Percentiles rank a stretch among this genome's conserved stretches.
Evolutionary conservation across 257 asterid species (phyloP).

Genomic region (Solanum tarijense): DNA sequence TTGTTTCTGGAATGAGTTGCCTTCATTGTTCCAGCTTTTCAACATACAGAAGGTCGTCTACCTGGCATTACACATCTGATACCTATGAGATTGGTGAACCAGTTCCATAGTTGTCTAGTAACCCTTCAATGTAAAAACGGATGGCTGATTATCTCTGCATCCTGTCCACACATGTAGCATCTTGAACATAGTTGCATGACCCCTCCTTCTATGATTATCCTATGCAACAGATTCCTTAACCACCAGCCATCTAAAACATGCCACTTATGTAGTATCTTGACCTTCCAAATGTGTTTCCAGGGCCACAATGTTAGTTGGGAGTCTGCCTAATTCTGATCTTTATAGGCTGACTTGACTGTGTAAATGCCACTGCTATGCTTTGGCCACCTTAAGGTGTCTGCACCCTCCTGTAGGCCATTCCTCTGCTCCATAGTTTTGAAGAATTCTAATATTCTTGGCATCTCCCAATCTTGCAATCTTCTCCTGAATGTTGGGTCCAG

Average conservation of each 20-base stretch:
- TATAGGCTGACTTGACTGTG: neutral
- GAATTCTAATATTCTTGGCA: neutral
- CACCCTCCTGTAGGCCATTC: neutral
- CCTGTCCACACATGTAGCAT: neutral
- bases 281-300: neutral
- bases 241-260: neutral
- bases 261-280: neutral
- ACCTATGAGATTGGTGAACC: neutral
- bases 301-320: neutral
- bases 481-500: neutral
- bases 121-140: neutral
- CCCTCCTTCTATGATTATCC: neutral
- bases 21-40: neutral
- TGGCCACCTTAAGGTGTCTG: neutral
- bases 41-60: neutral
- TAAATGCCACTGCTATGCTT: neutral
- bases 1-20: neutral
- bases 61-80: neutral
- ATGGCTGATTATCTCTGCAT: neutral
- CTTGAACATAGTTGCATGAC: neutral
- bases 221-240: neutral
- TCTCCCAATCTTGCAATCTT: neutral
- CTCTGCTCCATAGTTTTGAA: neutral
- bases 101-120: neutral
- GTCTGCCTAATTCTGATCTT: neutral